Evolutionary conservation across 352 stramenopile genomes (phyloP).

Genomic region (Globisporangium spiculum): DNA sequence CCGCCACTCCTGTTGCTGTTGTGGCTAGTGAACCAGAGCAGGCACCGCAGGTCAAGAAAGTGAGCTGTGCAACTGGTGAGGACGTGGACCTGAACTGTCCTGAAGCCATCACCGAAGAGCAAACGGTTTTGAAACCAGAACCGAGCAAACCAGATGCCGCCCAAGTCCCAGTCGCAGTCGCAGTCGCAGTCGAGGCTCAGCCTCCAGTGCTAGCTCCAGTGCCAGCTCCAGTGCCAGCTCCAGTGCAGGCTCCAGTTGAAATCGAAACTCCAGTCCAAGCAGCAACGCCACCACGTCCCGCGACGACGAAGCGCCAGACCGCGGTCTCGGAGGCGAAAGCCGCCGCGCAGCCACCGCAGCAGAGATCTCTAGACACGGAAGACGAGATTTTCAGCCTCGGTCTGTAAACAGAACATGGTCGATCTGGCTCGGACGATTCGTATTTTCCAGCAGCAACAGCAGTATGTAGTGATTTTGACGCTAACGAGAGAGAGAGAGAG

Average conservation of each 20-base stretch:
- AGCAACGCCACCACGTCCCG: neutral
- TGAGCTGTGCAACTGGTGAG: slow-evolving; percentile 13
- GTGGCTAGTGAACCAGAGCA: slow-evolving; percentile 18
- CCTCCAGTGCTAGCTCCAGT: neutral
- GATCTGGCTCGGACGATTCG: neutral
- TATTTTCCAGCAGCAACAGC: neutral
- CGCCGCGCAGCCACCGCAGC: slow-evolving; percentile 3
- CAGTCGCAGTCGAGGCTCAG: neutral
- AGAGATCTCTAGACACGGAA: slow-evolving; percentile 24
- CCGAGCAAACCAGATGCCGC: neutral
- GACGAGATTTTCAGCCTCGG: slow-evolving; percentile 84
- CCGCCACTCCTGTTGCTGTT: slow-evolving; percentile 16
- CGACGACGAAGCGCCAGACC: slow-evolving; percentile 14
- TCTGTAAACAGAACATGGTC: slow-evolving; percentile 32
- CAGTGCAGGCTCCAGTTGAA: neutral
- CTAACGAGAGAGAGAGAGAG: neutral
- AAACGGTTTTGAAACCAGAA: slow-evolving; percentile 29
- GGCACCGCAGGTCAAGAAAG: slow-evolving; percentile 4
- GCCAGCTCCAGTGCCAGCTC: neutral
- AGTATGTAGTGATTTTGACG: neutral
- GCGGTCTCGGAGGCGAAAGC: neutral
- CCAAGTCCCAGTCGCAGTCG: neutral
- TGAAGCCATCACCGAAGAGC: slow-evolving; percentile 43
- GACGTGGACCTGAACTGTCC: slow-evolving; percentile 30
- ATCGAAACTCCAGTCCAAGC: neutral